Evolutionary conservation across 2,329 filamentous ascomycete genomes (phyloP).

Genomic region (Annulohypoxylon truncatum): DNA sequence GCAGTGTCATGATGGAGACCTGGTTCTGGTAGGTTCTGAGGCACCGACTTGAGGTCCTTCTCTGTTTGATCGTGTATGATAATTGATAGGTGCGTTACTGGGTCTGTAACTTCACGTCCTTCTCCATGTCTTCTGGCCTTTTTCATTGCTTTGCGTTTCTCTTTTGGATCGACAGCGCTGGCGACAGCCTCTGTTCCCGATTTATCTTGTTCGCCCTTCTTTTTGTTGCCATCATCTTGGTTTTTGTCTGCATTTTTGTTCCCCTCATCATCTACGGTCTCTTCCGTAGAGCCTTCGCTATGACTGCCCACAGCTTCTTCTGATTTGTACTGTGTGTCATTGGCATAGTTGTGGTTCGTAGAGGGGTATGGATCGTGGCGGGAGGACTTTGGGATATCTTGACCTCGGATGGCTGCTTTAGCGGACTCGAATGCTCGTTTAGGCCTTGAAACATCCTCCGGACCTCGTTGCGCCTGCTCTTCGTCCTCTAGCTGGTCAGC

Average conservation of each 20-base stretch:
- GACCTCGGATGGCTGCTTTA: slow-evolving; percentile 52
- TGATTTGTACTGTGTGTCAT: slow-evolving; percentile 29
- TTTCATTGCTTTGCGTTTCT: slow-evolving; percentile 62
- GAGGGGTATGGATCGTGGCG: slow-evolving; percentile 53
- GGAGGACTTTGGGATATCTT: slow-evolving; percentile 46
- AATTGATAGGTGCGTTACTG: slow-evolving; percentile 76
- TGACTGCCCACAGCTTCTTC: slow-evolving; percentile 31
- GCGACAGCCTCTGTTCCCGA: slow-evolving; percentile 54
- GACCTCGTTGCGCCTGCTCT: slow-evolving; percentile 50
- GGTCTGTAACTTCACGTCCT: slow-evolving; percentile 76
- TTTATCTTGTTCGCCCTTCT: slow-evolving; percentile 40
- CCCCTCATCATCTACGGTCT: slow-evolving; percentile 29
- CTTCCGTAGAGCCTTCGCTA: slow-evolving; percentile 33
- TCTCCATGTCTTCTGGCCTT: slow-evolving; percentile 57
- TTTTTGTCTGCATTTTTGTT: slow-evolving; percentile 2
- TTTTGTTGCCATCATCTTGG: slow-evolving; percentile 14
- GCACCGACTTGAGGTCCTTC: slow-evolving; percentile 63
- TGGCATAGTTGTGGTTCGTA: slow-evolving; percentile 50
- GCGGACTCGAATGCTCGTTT: slow-evolving; percentile 52
- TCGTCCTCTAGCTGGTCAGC: slow-evolving; percentile 54
- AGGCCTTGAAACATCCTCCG: slow-evolving; percentile 52
- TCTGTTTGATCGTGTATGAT: slow-evolving; percentile 75
- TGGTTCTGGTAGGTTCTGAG: slow-evolving; percentile 52
- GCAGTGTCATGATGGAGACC: slow-evolving; percentile 53
- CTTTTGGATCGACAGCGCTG: slow-evolving; percentile 56